Percentiles rank a stretch among this genome's conserved stretches.
Evolutionary conservation across 148 eudicot species (phyloP).

Genomic region (Fagopyrum homotropicum): DNA sequence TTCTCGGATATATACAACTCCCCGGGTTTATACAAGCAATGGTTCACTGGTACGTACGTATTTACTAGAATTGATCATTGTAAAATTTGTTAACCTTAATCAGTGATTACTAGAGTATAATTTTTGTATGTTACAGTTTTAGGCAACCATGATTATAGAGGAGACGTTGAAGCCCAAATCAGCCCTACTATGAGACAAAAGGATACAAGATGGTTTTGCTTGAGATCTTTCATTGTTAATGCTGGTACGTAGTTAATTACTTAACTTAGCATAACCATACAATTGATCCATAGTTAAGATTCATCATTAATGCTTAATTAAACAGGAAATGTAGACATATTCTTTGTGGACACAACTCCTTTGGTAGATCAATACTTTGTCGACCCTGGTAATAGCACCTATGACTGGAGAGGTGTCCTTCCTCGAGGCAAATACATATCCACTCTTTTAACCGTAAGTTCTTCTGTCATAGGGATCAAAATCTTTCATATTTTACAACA

Average conservation of each 20-base stretch:
- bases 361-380: conserved; percentile 52
- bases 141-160: conserved; percentile 82
- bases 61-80: neutral
- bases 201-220: conserved; percentile 64
- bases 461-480: neutral
- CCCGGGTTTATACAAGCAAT: conserved; percentile 63
- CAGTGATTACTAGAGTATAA: neutral
- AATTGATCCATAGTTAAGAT: too few relatives aligned
- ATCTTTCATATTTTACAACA: neutral
- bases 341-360: conserved; percentile 79
- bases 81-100: neutral
- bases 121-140: conserved; percentile 37
- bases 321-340: conserved; percentile 55
- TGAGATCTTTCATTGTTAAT: conserved; percentile 55
- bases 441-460: conserved; percentile 38
- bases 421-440: conserved; percentile 41
- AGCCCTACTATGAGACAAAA: conserved; percentile 37
- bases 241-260: conserved; percentile 32
- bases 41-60: conserved; percentile 50
- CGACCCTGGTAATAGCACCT: conserved; percentile 24
- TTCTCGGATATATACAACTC: conserved; percentile 55
- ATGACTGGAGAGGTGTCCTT: conserved; percentile 67
- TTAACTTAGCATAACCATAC: too few relatives aligned
- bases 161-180: conserved; percentile 64
- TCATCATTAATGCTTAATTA: neutral